Percentiles rank a stretch among this genome's conserved stretches.
phyloP scores from a whole-genome alignment of 1,284 basidiomycete genomes.

The Xerocomus minutiporus region DNA sequence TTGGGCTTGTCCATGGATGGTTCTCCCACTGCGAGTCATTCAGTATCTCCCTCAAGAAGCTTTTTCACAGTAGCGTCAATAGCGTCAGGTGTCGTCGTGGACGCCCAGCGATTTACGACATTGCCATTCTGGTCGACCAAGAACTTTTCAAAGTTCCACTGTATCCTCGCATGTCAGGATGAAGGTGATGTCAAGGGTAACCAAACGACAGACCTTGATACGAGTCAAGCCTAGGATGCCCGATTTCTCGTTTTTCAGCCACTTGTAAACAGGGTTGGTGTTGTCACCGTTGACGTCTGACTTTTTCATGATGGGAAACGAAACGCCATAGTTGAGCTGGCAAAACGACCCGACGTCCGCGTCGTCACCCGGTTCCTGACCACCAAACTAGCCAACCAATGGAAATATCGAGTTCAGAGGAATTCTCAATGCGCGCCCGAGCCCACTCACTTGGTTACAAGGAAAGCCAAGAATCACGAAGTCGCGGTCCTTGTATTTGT shows the following conservation, averaged over 20 bases:
- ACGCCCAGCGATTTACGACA: conserved; percentile 75
- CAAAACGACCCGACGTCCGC: conserved; percentile 66
- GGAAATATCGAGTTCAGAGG: neutral
- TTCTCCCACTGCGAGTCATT: conserved; percentile 16
- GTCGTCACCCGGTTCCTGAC: conserved; percentile 75
- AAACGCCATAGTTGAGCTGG: conserved; percentile 74
- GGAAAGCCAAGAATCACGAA: conserved; percentile 86
- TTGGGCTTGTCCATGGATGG: conserved; percentile 1
- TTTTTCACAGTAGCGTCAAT: conserved; percentile 67
- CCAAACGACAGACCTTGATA: conserved; percentile 60
- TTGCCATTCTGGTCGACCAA: conserved; percentile 67
- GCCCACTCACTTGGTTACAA: conserved; percentile 75
- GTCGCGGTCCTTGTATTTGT: conserved; percentile 76
- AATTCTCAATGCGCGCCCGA: neutral
- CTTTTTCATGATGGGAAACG: conserved; percentile 83
- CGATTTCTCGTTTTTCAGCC: conserved; percentile 76
- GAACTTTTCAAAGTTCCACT: conserved; percentile 85
- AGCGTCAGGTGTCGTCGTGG: conserved; percentile 67
- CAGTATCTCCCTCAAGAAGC: conserved; percentile 36
- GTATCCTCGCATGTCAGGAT: neutral
- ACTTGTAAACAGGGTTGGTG: conserved; percentile 76
- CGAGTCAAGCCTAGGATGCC: conserved; percentile 69
- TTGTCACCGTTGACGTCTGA: conserved; percentile 87
- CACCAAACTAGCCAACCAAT: conserved; percentile 50
- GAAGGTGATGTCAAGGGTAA: neutral